Base-by-base conservation (phyloP, 176 grass and related monocot genomes). In the Aegilops speltoides region DNA sequence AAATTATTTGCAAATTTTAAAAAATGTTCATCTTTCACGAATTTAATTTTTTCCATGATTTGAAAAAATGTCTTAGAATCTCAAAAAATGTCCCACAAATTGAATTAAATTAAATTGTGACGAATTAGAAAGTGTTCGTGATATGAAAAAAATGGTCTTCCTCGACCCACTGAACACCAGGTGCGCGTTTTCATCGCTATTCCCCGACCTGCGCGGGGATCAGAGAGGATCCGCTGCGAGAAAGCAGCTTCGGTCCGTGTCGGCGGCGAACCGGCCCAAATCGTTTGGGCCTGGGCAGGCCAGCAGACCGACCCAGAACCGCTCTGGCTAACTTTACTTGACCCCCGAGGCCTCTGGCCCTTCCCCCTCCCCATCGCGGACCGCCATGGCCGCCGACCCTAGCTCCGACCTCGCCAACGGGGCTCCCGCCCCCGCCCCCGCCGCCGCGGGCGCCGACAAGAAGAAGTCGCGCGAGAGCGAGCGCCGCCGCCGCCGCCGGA, bases 381-480 rank as follows among this genome's bases (percentile, higher is more conserved):
- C 79, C 64, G 32, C 81, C 87, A 88, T 90, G 84, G 84, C 57
- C 68, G 25, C 82, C 43, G 79, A 84, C 64, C 81, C 48, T 88
- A 79, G 61, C 81, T 62, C 80, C 38, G 59, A 45, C 63, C 68
- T 66, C 34, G 20, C 74, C 59, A 78, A 86, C 52, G 68, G 77
- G 34, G 16, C 73, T 7, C 17, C 79, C 8, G 32, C 79, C 34
- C 16, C 84, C 2, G 11, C 73, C 24, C 12, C 79, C 26, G 31
- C 79, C 16, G 91, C 38, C 38, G 38, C 9, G 38, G 38, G 9
- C 17, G 48, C 45, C 59, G 91, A 64, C 9, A 32, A 32, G 67
- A 93, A 90, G 32, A 93, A 93, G 83, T 85, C 67, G 7, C 88
- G 89, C 13, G 92, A 88, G 79, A 91, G 86, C 80, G 92, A 93